Evolutionary conservation across 2,329 filamentous ascomycete species (phyloP).

Genomic region (Zasmidium citrigriseum): DNA sequence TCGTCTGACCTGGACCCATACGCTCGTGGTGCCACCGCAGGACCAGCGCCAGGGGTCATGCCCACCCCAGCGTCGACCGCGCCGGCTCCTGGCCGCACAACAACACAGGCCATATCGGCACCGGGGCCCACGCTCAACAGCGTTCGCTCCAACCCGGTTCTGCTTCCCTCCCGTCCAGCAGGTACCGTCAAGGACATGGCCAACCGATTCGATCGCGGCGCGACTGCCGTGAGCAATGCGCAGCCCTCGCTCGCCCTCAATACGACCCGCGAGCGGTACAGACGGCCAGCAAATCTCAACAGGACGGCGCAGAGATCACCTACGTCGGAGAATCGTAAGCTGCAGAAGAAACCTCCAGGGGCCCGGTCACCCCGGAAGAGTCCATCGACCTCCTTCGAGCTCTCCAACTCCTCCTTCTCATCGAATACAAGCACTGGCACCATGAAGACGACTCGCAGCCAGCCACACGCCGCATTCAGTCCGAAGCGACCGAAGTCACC

Average conservation of each 20-base stretch:
- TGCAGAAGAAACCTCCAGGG: conserved; percentile 33
- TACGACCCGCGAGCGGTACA: conserved; percentile 29
- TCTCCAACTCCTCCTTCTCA: conserved; percentile 26
- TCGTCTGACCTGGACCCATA: conserved; percentile 2
- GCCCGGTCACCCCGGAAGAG: conserved; percentile 29
- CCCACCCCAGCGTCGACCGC: no score
- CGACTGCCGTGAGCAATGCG: conserved; percentile 13
- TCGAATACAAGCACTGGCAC: conserved; percentile 26
- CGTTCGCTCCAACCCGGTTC: conserved; percentile 30
- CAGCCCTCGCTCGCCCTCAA: conserved; percentile 23
- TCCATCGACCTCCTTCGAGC: conserved; percentile 30
- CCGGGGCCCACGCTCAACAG: conserved; percentile 19
- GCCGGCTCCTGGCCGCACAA: conserved; percentile 1
- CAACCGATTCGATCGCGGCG: conserved; percentile 70
- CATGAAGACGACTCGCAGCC: conserved; percentile 25
- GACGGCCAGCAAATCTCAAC: conserved; percentile 20
- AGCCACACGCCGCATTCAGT: conserved; percentile 30
- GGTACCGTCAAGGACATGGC: conserved; percentile 72
- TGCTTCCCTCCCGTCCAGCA: conserved; percentile 29
- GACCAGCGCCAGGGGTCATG: no score
- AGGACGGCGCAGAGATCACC: conserved; percentile 28
- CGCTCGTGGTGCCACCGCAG: conserved; percentile 4
- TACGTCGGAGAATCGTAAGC: conserved; percentile 25
- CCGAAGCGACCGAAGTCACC: conserved; percentile 23
- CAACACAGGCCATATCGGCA: conserved; percentile 12